Base-by-base conservation (phyloP, 83 land plant genomes). In the Picea mariana region DNA sequence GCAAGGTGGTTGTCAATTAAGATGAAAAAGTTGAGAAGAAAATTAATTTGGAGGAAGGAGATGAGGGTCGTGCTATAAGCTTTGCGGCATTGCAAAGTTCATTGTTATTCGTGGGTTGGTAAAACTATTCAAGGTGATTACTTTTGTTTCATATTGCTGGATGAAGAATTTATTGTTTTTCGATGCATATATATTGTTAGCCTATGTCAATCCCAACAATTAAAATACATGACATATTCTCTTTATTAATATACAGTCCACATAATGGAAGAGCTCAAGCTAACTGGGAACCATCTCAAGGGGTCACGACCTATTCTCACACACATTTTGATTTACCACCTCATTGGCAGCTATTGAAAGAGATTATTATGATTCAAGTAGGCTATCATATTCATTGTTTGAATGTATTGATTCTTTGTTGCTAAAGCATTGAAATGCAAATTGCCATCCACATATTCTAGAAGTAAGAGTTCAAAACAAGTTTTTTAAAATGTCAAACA, bases 251-350 rank as follows among this genome's bases (percentile, higher is more conserved):
- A 34, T 90, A 77, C 87, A 95, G 99, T 97, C 68, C 99, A 97
- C 83, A 97, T 98, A 40, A 97, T 94, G 97, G 99, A 96, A 79
- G 99, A 97, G 80, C 81, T 97, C 82, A 97, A 95, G 88, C 93
- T 97, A 15, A 97, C 98, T 47, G 99, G 99, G 40, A 97, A 97
- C 81, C 98, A 97, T 85, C 81, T 97, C 24, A 95, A 94, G 82
- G 99, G 98, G 5, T 90, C 99, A 47, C 91, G 98, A 11, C 98
- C 99, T 47, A 63, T 97, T 58, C 86, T 97, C 83, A 92, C 98
- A n/a, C 87, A n/a, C n/a, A n/a, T n/a, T 97, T 97, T 87, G 94
- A 95, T 71, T 81, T 83, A 49, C 87, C 87, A 34, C 97, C 98
- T 79, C 99, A 91, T 81, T 94, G 97, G 87, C 90, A 91, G 83